Base-by-base conservation (phyloP, 768 basidiomycete genomes). In the Chiua virens region DNA sequence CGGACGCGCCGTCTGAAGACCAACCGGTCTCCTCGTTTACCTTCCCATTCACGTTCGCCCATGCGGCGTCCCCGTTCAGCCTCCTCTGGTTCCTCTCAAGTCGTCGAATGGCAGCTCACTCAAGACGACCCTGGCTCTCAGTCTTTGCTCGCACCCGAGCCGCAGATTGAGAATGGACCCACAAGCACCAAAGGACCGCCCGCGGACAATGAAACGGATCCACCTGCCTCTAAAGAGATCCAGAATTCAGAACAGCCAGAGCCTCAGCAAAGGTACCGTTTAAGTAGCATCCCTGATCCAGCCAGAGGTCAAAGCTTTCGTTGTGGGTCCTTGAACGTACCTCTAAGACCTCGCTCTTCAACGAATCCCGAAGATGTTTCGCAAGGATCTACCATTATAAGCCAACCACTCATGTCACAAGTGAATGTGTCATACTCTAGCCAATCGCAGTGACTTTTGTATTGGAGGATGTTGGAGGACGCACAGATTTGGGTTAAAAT, bases 401-500 rank as follows among this genome's bases (percentile, higher is more conserved):
- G 68, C 11, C 73, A 75, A 47, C 68, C 73, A 4, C 25, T 61
- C 11, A 44, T 57, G 42, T 60, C 80, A 38, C 79, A 76, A 56
- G 81, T 80, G 2, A 81, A 83, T 58, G 79, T 81, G 25, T 77
- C 78, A 5, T 82, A 82, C 54, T 64, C 68, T 36, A 81, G 81
- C 55, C 80, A 34, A 17, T 15, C 34, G 15, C 15, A 34, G 15
- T 34, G 34, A 34, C 11, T 6, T 30, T 30, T 14, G 5, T 28
- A 28, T 28, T 28, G 28, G 32, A 34, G 5, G 17, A 8, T 17
- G 15, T 8, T 34, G 34, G 34, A 15, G 34, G 34, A 34, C 9
- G 34, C 34, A 30, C 30, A 30, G 27, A 27, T 27, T 27, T 27
- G 27, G 30, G 13, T 30, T 30, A 30, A 13, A 11, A 30, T 30